Percentiles rank a stretch among this genome's conserved stretches.
Conservation (phyloP, 2,329 filamentous ascomycete species). For the Neofusicoccum kwambonambiense region DNA sequence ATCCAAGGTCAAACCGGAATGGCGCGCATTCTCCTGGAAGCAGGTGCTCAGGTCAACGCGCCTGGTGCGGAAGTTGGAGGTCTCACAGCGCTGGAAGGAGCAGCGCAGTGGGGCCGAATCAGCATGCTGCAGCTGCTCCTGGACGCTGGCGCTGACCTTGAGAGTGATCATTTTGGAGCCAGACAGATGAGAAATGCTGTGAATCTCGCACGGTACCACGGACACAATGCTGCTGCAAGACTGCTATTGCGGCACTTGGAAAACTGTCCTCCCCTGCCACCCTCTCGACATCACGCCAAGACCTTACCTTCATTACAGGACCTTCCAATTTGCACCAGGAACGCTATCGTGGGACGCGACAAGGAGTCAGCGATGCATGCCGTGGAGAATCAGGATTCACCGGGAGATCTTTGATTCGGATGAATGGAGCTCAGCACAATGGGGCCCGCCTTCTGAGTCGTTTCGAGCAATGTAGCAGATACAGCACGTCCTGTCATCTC, state of each 20-base stretch:
- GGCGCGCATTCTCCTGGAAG: constrained; percentile 22
- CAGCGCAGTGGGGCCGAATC: constrained; percentile 30
- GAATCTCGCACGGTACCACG: not conserved
- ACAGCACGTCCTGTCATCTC: too few species aligned
- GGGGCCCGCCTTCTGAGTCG: too few species aligned
- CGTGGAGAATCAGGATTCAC: too few species aligned
- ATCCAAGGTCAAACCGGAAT: constrained; percentile 27
- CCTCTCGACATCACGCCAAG: too few species aligned
- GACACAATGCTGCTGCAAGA: not conserved
- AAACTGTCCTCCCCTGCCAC: too few species aligned
- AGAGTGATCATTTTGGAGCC: not conserved
- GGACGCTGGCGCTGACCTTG: constrained; percentile 22
- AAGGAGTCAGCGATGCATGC: too few species aligned
- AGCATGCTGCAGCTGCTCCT: constrained; percentile 31
- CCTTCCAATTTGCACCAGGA: too few species aligned
- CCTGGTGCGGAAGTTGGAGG: constrained; percentile 22
- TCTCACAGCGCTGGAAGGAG: constrained; percentile 28
- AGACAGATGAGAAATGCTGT: not conserved
- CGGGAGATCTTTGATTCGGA: too few species aligned
- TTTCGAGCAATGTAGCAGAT: too few species aligned
- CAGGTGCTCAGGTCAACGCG: constrained; percentile 26
- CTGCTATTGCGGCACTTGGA: not conserved
- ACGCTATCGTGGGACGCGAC: too few species aligned
- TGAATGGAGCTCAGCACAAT: too few species aligned
- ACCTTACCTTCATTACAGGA: too few species aligned